phyloP scores from a whole-genome alignment of 139 green algal genomes.

The Chlorella sp. region DNA sequence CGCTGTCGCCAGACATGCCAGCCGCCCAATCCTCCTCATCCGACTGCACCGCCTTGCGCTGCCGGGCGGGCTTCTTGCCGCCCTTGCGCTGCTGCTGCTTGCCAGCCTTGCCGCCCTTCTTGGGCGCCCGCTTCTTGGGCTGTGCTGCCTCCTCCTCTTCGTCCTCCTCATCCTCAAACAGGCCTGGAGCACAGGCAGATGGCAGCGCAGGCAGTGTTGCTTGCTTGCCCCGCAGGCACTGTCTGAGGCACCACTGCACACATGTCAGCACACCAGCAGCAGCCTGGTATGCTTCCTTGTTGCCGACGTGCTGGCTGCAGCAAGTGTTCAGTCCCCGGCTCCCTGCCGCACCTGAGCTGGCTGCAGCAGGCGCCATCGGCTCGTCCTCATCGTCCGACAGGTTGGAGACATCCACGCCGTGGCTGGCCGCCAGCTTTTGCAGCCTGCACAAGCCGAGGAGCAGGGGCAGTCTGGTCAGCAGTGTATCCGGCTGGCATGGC shows the following conservation, averaged over 20 bases:
- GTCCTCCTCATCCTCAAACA: conserved; percentile 12
- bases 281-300: no score
- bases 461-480: no score
- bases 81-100: background rate
- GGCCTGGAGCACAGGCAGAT: no score
- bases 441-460: conserved; percentile 1
- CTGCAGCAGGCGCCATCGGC: background rate
- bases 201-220: no score
- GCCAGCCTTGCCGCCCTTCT: background rate
- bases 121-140: background rate
- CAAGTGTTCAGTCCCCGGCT: no score
- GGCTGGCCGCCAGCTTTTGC: conserved; percentile 25
- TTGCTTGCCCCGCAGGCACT: no score
- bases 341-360: background rate
- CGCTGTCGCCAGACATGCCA: conserved; percentile 13
- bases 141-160: background rate
- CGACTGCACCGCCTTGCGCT: conserved; percentile 3
- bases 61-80: conserved; percentile 14
- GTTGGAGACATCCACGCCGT: conserved; percentile 3
- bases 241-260: no score
- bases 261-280: no score
- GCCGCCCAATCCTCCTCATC: no score
- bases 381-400: conserved; percentile 44
- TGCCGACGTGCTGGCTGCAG: no score
- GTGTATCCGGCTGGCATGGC: no score